Evolutionary conservation across 176 grass and related monocot species (phyloP), one percentile per base, ranked within the genome.

Genomic region (Oryza officinalis): DNA sequence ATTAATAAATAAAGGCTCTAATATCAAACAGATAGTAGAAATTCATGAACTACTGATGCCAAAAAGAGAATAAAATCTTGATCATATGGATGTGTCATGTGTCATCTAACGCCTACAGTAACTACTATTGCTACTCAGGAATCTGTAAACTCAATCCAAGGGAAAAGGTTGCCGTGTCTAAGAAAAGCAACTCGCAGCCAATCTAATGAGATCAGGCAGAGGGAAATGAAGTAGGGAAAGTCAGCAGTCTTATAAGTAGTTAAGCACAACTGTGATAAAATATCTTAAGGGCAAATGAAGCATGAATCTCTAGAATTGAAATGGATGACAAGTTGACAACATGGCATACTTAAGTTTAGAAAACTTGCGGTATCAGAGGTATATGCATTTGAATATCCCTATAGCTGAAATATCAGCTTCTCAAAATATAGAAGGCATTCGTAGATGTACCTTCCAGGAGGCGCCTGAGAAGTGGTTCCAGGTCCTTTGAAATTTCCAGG

Each of bases 401-500:
- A 35, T 14, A 71, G 31, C 40, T 65, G 20, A 74, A 64, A 31
- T 10, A 72, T 72, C 7, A 40, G 71, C 33, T 65, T 69, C 47
- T 75, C 13, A 86, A 67, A 69, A 54, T 83, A 82, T 35, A 82
- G 37, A 38, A 59, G 78, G 43, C 33, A 73, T 69, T 68, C 8
- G 9, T 71, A 64, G 71, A 14, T 15, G 57, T 93, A 96, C 96
- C 91, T 93, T 72, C 91, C 91, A 28, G 89, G 82, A 70, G 84
- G 69, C 23, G 74, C 40, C 72, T 91, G 93, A 80, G 90, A 87
- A 76, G 81, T 67, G 54, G 81, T 90, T 82, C 90, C 90, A 80
- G 92, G 76, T 81, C 76, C 90, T 87, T 75, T 95, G 61, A 82
- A 86, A 91, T 43, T 91, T 85, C 90, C 83, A 79, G 88, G 81